These are phyloP conservation scores for Thelonectria olida DNA, from an alignment of 2,329 filamentous ascomycete genomes.

Conservation along the genomic window DNA sequence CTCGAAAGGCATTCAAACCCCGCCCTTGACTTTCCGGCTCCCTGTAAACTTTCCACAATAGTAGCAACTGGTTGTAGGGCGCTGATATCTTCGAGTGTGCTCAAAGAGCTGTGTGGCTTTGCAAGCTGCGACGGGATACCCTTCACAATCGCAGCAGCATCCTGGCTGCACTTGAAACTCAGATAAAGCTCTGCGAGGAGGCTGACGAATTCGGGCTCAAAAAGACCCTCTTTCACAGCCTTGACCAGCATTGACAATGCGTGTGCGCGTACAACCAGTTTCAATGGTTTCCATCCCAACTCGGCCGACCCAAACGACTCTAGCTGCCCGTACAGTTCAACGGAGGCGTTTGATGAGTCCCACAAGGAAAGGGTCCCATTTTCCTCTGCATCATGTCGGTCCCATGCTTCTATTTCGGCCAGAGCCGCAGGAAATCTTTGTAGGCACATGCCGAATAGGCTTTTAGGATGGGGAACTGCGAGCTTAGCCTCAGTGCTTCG, in stretches of 20 bases:
- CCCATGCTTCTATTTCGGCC: constrained; percentile 46
- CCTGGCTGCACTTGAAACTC: constrained; percentile 37
- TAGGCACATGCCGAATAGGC: constrained; percentile 49
- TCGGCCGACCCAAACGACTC: constrained; percentile 42
- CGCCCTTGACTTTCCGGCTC: constrained; percentile 15
- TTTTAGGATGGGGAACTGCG: constrained; percentile 40
- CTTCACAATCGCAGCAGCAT: constrained; percentile 40
- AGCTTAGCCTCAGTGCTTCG: constrained; percentile 36
- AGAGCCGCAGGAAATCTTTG: constrained; percentile 43
- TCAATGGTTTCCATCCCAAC: constrained; percentile 47
- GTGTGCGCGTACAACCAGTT: constrained; percentile 45
- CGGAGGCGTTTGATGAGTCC: constrained; percentile 39
- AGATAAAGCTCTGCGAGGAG: constrained; percentile 43
- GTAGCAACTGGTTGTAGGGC: constrained; percentile 33
- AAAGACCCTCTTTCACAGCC: constrained; percentile 43
- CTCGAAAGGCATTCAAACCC: constrained; percentile 36
- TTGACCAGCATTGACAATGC: constrained; percentile 40
- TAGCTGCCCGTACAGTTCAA: constrained; percentile 47
- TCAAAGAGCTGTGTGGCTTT: constrained; percentile 24
- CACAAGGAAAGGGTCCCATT: constrained; percentile 37
- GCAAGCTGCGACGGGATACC: constrained; percentile 27
- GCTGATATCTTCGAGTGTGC: constrained; percentile 27
- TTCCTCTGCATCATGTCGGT: constrained; percentile 36
- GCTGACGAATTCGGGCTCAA: constrained; percentile 40
- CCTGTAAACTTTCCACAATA: constrained; percentile 27